Conservation (phyloP, 305 asterid genomes). For the Vinca major region DNA sequence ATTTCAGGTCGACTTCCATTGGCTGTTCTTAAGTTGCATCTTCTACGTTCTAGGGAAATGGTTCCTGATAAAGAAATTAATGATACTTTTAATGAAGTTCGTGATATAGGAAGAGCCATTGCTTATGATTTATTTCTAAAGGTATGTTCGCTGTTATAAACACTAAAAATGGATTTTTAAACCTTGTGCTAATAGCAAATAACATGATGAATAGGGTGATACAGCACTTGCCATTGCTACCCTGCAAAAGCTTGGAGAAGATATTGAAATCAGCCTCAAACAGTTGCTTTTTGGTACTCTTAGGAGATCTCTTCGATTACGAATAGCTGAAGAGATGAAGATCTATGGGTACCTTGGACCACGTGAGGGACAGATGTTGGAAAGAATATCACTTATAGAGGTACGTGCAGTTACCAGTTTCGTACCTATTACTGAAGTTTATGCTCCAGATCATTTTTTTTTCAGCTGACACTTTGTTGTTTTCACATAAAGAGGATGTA, state of each 20-base stretch:
- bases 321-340: conserved; percentile 77
- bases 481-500: conserved; percentile 70
- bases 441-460: conserved; percentile 21
- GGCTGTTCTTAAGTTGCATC: conserved; percentile 92
- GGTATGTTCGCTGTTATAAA: conserved; percentile 43
- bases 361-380: conserved; percentile 72
- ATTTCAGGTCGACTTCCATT: conserved; percentile 92
- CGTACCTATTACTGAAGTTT: conserved; percentile 20
- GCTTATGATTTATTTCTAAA: conserved; percentile 80
- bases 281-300: conserved; percentile 83
- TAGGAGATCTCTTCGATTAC: conserved; percentile 77
- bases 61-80: conserved; percentile 47
- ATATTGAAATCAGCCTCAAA: conserved; percentile 64
- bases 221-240: conserved; percentile 79
- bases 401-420: conserved; percentile 34
- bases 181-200: conserved; percentile 14
- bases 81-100: conserved; percentile 81
- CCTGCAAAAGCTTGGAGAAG: conserved; percentile 97
- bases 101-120: conserved; percentile 77
- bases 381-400: conserved; percentile 73
- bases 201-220: conserved; percentile 57
- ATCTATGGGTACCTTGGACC: conserved; percentile 57
- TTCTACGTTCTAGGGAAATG: conserved; percentile 50
- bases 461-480: conserved; percentile 41
- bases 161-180: conserved; percentile 10